Evolutionary conservation across 768 basidiomycete species (phyloP), one percentile per base, ranked within the genome.

Genomic region (Leccinum barrowsii): DNA sequence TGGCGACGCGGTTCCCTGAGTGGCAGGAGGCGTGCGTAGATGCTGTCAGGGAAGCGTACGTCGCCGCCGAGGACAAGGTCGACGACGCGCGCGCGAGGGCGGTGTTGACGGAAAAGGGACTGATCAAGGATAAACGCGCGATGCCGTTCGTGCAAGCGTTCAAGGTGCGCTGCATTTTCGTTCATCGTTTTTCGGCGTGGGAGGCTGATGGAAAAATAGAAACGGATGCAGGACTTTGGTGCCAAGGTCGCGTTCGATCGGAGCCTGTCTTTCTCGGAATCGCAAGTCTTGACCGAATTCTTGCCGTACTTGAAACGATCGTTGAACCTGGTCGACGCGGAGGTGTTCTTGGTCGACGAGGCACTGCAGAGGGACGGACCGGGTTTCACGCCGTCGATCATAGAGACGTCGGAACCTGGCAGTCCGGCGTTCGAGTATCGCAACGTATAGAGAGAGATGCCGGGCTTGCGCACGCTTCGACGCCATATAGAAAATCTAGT

Each of bases 111-210:
- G 79, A 83, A 69, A 80, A 78, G 19, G 94, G 92, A 4, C 70
- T 98, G 71, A 87, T 94, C 76, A 98, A 97, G 81, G 94, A 98
- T 76, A 98, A 98, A 79, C 84, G 86, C 48, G 82, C 83, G 47
- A 98, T 98, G 96, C 96, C 96, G 7, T 98, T 98, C 75, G 84
- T 94, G 49, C 92, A 96, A 59, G 76, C 81, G 30, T 90, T 98
- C 86, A 95, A 97, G 87, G 96, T 94, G 54, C 47, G 26, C 26
- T 28, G 8, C 17, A 40, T 7, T 7, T 15, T 10, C 4, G 1
- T 15, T 40, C 17, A 46, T 6, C 42, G 57, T 35, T 15, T 50
- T 51, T 24, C 2, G 21, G 17, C 7, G 19, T 21, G 10, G 26
- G 24, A 24, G 24, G 30, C 44, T 2, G 35, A 52, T 24, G 7